Base-by-base conservation (phyloP, 805 yeast species). In the Ogataea degrootiae region DNA sequence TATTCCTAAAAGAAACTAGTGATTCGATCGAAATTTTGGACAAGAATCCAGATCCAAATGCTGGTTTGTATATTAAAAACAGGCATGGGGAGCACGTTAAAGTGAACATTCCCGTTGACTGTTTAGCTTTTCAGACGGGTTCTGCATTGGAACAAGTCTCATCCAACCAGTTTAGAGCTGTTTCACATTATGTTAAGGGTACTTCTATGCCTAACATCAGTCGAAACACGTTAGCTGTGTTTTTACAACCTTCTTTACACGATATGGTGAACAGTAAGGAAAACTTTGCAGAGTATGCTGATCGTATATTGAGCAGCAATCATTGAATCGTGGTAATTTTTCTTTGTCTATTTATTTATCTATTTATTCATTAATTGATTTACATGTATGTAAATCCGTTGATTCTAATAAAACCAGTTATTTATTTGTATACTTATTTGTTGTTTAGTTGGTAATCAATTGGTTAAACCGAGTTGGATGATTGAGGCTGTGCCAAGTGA, bases 61-160 rank as follows among this genome's bases (percentile, higher is more conserved):
- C 80, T 0, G 85, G 85, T 0, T 62, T 80, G 9, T 79, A 74
- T 51, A 79, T 80, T 43, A 68, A 69, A 22, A 68, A 72, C 56
- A 65, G 85, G 23, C 59, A 57, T 8, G 75, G 77, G 11, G 59
- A 66, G 3, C 58, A 69, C 6, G 75, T 74, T 17, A 73, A 78
- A 49, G 82, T 80, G n/a, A 58, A 63, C 23, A 79, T 80, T 34
- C 85, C 85, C 0, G 51, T 56, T 5, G 77, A 79, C 50, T 76
- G 82, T 54, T 56, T 80, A 22, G 85, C 83, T 1, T 80, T 80
- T 59, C 85, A 80, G 56, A 77, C 83, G 2, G 86, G 86, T 2
- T 68, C 77, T 7, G 77, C 83, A 1, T 63, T 80, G 29, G 74
- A 79, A 54, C 77, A 72, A 42, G 72, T 79, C 16, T 73, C 82